Evolutionary conservation across 805 yeast species (phyloP).

Genomic region (Starmerella vitae): DNA sequence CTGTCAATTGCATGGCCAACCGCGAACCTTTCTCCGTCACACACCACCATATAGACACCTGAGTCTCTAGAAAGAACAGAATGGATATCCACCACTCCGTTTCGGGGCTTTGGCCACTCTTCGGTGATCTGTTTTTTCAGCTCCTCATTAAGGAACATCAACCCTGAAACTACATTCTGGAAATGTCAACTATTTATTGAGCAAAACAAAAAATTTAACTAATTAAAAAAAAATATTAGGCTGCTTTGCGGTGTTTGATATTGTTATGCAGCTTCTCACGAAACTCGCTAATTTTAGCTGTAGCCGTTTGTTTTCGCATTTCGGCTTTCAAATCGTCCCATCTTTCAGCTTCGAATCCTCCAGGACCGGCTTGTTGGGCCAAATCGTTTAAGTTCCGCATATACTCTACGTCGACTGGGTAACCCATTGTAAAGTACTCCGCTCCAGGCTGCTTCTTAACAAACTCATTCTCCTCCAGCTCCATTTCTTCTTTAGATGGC

Average conservation of each 20-base stretch:
- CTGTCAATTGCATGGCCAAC: constrained; percentile 2
- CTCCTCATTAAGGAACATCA: neutral
- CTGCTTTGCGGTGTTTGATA: constrained; percentile 27
- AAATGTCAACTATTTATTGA: too few species aligned
- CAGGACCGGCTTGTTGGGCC: constrained; percentile 19
- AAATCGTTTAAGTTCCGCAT: constrained; percentile 33
- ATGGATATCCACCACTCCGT: neutral
- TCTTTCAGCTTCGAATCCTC: constrained; percentile 37
- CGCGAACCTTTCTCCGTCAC: constrained; percentile 9
- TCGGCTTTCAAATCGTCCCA: constrained; percentile 34
- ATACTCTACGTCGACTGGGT: constrained; percentile 49
- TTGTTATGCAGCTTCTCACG: constrained; percentile 10
- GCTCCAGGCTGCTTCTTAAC: constrained; percentile 32
- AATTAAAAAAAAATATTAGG: too few species aligned
- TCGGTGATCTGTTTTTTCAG: neutral
- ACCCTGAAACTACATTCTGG: neutral
- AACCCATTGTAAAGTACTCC: constrained; percentile 39
- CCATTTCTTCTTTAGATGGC: constrained; percentile 39
- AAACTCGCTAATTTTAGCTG: constrained; percentile 13
- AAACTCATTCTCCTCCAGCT: constrained; percentile 31
- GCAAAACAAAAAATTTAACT: neutral
- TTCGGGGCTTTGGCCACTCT: neutral
- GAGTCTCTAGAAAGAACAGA: neutral
- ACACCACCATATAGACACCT: constrained; percentile 1
- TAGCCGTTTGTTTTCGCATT: constrained; percentile 12